These are phyloP conservation scores for Dichomitus squalens DNA, from an alignment of 1,284 basidiomycete species.

Conservation along the genomic window DNA sequence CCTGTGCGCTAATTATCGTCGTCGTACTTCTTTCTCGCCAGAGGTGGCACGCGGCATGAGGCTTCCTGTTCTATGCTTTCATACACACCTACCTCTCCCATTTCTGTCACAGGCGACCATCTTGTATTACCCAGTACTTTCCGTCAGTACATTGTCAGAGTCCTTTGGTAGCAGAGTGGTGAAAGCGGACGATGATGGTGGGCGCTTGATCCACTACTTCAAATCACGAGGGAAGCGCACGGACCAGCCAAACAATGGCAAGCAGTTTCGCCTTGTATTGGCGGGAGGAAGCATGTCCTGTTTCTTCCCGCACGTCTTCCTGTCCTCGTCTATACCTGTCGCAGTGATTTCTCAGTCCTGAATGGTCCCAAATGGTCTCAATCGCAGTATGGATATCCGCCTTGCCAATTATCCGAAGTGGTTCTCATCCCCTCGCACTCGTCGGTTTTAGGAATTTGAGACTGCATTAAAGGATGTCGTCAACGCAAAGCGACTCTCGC, in stretches of 20 bases:
- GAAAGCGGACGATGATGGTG: too few relatives aligned
- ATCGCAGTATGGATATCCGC: constrained; percentile 18
- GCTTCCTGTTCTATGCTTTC: too few relatives aligned
- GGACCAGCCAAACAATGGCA: constrained; percentile 24
- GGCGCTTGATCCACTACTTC: constrained; percentile 1
- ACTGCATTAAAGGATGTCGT: constrained; percentile 78
- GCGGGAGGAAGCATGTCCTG: neutral
- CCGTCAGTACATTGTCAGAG: too few relatives aligned
- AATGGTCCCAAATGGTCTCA: constrained; percentile 20
- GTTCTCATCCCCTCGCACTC: neutral
- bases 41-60: too few relatives aligned
- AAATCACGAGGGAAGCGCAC: constrained; percentile 24
- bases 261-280: neutral
- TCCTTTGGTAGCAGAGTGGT: too few relatives aligned
- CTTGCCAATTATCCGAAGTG: neutral
- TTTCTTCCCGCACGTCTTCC: neutral
- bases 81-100: too few relatives aligned
- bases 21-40: too few relatives aligned
- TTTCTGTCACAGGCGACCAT: too few relatives aligned
- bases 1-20: constrained; percentile 37
- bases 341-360: too few relatives aligned
- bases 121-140: too few relatives aligned
- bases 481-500: constrained; percentile 78
- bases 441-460: constrained; percentile 70
- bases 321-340: neutral